phyloP scores from a whole-genome alignment of 768 basidiomycete species.

The Pleurotus sapidus region DNA sequence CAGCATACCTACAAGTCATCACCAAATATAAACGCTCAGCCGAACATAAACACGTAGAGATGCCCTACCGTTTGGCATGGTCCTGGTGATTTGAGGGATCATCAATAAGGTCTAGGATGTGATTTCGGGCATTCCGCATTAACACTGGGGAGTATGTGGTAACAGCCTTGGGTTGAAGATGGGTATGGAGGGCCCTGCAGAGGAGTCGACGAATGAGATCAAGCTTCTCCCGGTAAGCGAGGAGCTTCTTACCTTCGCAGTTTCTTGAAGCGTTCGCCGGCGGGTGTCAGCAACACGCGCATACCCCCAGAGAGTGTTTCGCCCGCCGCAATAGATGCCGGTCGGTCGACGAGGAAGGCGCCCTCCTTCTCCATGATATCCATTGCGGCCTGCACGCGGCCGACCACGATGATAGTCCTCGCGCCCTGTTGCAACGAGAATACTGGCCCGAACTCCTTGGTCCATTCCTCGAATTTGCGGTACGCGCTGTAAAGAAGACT shows the following conservation, averaged over 20 bases:
- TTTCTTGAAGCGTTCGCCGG: conserved; percentile 59
- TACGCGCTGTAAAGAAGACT: conserved; percentile 30
- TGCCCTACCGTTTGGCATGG: conserved; percentile 43
- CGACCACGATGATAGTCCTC: conserved; percentile 42
- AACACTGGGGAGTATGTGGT: conserved; percentile 48
- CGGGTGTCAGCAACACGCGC: conserved; percentile 51
- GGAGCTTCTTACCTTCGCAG: conserved; percentile 44
- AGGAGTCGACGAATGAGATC: background rate
- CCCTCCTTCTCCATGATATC: conserved; percentile 70
- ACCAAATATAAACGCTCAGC: background rate
- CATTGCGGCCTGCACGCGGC: conserved; percentile 48
- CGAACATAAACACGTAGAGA: background rate
- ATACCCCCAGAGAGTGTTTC: conserved; percentile 59
- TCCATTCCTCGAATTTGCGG: conserved; percentile 56
- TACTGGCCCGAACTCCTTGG: conserved; percentile 58
- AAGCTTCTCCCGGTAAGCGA: background rate
- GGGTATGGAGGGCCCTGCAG: conserved; percentile 54
- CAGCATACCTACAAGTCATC: conserved; percentile 35
- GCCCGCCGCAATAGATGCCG: conserved; percentile 53
- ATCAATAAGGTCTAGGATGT: conserved; percentile 41
- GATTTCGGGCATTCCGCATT: conserved; percentile 39
- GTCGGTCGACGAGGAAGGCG: conserved; percentile 52
- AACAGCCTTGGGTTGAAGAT: conserved; percentile 53
- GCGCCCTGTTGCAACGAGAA: conserved; percentile 54
- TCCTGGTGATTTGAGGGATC: conserved; percentile 46